Evolutionary conservation across 345 rosid species (phyloP), one percentile per base, ranked within the genome.

Genomic region (Aegle marmelos): DNA sequence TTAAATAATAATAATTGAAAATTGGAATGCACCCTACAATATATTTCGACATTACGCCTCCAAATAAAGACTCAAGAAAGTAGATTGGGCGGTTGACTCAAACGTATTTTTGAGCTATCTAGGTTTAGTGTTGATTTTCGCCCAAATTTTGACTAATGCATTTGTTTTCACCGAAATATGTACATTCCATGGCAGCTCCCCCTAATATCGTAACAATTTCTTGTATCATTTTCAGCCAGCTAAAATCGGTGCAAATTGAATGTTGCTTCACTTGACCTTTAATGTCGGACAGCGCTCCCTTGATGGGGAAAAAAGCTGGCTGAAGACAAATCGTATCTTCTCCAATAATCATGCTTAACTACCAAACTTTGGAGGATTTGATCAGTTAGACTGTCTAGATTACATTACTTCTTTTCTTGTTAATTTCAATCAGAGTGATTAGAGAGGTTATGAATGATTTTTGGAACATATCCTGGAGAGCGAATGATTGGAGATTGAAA

Each of bases 281-380:
- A 11, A 3, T 45, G 17, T 11, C 13, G 50, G 61, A 70, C 62
- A 53, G 74, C 62, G 62, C 74, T 70, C 30, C 54, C 19, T 17
- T 50, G 74, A 70, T 70, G 58, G n/a, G 39, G 22, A 53, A 70
- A 50, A 70, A 31, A 13, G 37, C 4, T 53, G 37, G 62, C 10
- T 54, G 17, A 71, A 21, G 74, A 71, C 62, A 71, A 71, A 45
- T 48, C 57, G 33, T 19, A 53, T 53, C 37, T 28, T 53, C 61
- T 71, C 57, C 45, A 54, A 69, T 54, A 53, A 53, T 53, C 39
- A 53, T 53, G 54, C 54, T 24, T 54, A 54, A 71, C 74, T 54
- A 71, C 45, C 74, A 53, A 30, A 54, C 31, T 71, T 27, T 27
- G 59, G 73, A 69, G 27, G 73, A 69, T 69, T 69, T 69, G 73